Evolutionary conservation across 495 filamentous ascomycete genomes (phyloP).

Genomic region (Viridothelium virens): DNA sequence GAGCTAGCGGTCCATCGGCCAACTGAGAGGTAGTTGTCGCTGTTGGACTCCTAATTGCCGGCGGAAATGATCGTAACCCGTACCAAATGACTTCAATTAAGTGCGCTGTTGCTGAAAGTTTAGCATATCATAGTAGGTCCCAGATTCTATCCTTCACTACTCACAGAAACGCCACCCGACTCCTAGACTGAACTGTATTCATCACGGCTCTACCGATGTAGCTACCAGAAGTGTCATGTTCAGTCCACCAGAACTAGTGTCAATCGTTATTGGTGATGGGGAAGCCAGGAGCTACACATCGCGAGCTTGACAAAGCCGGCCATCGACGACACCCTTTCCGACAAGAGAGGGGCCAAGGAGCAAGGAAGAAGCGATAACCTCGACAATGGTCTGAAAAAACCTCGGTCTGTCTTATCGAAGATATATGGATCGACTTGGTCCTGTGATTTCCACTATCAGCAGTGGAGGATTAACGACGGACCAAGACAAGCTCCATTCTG

Average conservation of each 20-base stretch:
- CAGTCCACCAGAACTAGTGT: slow-evolving; percentile 32
- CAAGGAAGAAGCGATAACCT: too few species aligned
- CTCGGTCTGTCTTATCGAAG: too few species aligned
- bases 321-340: too few species aligned
- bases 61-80: background rate
- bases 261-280: slow-evolving; percentile 19
- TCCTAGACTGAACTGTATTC: slow-evolving; percentile 26
- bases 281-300: background rate
- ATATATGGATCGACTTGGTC: too few species aligned
- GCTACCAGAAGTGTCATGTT: slow-evolving; percentile 14
- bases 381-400: too few species aligned
- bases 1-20: slow-evolving; percentile 58
- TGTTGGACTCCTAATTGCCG: slow-evolving; percentile 44
- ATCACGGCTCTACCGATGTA: background rate
- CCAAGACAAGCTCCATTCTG: too few species aligned
- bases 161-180: slow-evolving; percentile 27
- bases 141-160: slow-evolving; percentile 30
- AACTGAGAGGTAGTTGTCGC: slow-evolving; percentile 54
- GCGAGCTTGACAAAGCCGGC: too few species aligned
- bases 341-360: too few species aligned
- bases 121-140: slow-evolving; percentile 2
- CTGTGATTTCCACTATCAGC: too few species aligned
- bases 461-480: too few species aligned
- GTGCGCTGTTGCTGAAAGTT: background rate
- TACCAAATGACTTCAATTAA: background rate